These are phyloP conservation scores for Aspergillus latus DNA, from an alignment of 2,329 filamentous ascomycete genomes.

Conservation along the genomic window DNA sequence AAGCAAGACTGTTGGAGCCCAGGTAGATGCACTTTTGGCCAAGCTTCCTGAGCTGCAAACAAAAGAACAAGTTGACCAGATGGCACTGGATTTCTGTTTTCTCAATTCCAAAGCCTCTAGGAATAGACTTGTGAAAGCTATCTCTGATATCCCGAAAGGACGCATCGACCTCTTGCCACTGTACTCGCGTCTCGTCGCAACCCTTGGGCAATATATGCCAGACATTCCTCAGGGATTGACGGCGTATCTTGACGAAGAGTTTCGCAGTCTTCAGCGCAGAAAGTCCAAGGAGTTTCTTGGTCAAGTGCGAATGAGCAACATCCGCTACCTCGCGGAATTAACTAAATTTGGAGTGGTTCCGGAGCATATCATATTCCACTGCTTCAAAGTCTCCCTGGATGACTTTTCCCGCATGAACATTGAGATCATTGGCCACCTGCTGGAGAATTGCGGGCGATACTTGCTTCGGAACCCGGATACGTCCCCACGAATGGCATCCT, in stretches of 20 bases:
- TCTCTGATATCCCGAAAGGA: slow-evolving; percentile 93
- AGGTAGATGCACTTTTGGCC: slow-evolving; percentile 86
- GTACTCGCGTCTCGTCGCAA: slow-evolving; percentile 91
- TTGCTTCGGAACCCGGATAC: slow-evolving; percentile 90
- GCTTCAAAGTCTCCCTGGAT: slow-evolving; percentile 93
- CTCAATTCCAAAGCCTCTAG: slow-evolving; percentile 97
- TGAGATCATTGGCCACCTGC: slow-evolving; percentile 92
- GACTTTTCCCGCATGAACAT: slow-evolving; percentile 99
- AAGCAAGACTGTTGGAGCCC: slow-evolving; percentile 95
- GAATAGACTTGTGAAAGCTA: slow-evolving; percentile 86
- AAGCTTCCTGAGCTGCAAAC: slow-evolving; percentile 87
- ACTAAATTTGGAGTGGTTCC: slow-evolving; percentile 98
- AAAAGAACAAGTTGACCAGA: slow-evolving; percentile 88
- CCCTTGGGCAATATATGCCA: slow-evolving; percentile 87
- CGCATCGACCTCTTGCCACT: slow-evolving; percentile 85
- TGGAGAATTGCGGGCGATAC: slow-evolving; percentile 96
- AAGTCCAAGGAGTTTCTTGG: slow-evolving; percentile 98
- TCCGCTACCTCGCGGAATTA: slow-evolving; percentile 94
- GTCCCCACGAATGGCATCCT: slow-evolving; percentile 86
- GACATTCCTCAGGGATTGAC: slow-evolving; percentile 92
- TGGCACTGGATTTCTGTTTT: slow-evolving; percentile 95
- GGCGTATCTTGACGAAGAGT: slow-evolving; percentile 91
- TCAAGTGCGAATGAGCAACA: slow-evolving; percentile 88
- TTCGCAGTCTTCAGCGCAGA: slow-evolving; percentile 90
- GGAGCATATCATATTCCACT: slow-evolving; percentile 98